These are phyloP conservation scores for Arabidopsis suecica DNA, from an alignment of 345 rosid genomes.

Conservation along the genomic window DNA sequence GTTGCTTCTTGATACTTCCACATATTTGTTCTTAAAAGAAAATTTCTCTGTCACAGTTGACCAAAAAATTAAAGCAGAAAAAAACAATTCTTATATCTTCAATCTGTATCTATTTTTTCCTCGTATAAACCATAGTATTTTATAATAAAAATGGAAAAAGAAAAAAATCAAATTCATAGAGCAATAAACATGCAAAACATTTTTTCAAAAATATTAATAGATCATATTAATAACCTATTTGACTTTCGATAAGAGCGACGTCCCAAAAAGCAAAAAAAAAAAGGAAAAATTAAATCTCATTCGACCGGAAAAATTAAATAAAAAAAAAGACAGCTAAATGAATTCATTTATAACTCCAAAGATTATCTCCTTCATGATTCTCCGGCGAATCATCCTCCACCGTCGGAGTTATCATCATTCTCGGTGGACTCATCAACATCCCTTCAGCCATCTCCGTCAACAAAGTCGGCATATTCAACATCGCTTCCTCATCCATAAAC, in stretches of 20 bases:
- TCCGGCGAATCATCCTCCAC: slow-evolving; percentile 62
- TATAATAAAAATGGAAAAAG: not conserved
- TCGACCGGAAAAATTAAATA: not conserved
- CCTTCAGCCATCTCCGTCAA: slow-evolving; percentile 77
- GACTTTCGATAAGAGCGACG: slow-evolving; percentile 9
- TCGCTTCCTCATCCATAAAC: slow-evolving; percentile 61
- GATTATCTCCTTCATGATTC: slow-evolving; percentile 56
- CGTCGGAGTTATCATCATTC: slow-evolving; percentile 60
- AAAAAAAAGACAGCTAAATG: not conserved
- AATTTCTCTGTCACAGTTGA: not conserved
- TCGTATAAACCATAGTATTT: not conserved
- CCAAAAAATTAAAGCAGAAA: not conserved
- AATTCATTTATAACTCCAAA: slow-evolving; percentile 59
- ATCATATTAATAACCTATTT: slow-evolving; percentile 21
- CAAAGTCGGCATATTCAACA: slow-evolving; percentile 66
- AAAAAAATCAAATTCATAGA: not conserved
- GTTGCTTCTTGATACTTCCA: not conserved
- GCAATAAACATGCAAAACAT: slow-evolving; percentile 1
- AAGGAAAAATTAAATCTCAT: not conserved
- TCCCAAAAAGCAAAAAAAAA: not conserved
- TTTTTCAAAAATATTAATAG: not conserved
- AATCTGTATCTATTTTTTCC: not conserved
- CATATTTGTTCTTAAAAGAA: not conserved
- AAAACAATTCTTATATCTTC: not conserved
- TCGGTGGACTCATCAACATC: slow-evolving; percentile 77